Evolutionary conservation across 208 protist genomes (phyloP), one percentile per base, ranked within the genome.

Genomic region (Crithidia brevicula): DNA sequence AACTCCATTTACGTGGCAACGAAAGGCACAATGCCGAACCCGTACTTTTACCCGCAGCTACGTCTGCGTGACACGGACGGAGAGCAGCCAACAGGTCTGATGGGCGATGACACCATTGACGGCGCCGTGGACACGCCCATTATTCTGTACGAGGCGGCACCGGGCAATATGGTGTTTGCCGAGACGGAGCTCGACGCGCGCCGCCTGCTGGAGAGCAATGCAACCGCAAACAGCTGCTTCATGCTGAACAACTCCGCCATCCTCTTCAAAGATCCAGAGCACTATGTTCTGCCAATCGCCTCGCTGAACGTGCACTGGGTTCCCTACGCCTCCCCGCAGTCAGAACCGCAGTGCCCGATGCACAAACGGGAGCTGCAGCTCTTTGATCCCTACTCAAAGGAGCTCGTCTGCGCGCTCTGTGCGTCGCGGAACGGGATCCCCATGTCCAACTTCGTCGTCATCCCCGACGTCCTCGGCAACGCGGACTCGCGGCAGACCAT

Each of bases 81-180:
- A 4, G 34, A 72, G 20, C 64, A 46, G 53, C 58, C 30, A 2
- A 53, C 33, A 0, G 57, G 57, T 0, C 18, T 68, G 6, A 10
- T 61, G 15, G 62, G 36, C 10, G 52, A 59, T 30, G 62, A 60
- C 20, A 46, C 66, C 9, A 43, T 51, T 3, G 53, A 53, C 31
- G 79, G 79, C n/a, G 67, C 77, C 4, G 38, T 89, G 50, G 83
- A 79, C 61, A 87, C 81, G 23, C 82, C 82, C 1, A 82, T 96
- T 20, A 86, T 92, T 66, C 79, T 96, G 15, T 93, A 91, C 67
- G 85, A 93, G 53, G 91, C 91, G 11, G 81, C 85, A 4, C 88
- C 88, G n/a, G 87, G 86, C 20, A 92, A 88, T 58, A 96, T 96
- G 91, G 42, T 93, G 10, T 96, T 96, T 58, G 85, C 88, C 10